Base-by-base conservation (phyloP, 2,329 filamentous ascomycete species). In the Ophiostoma novo-ulmi region DNA sequence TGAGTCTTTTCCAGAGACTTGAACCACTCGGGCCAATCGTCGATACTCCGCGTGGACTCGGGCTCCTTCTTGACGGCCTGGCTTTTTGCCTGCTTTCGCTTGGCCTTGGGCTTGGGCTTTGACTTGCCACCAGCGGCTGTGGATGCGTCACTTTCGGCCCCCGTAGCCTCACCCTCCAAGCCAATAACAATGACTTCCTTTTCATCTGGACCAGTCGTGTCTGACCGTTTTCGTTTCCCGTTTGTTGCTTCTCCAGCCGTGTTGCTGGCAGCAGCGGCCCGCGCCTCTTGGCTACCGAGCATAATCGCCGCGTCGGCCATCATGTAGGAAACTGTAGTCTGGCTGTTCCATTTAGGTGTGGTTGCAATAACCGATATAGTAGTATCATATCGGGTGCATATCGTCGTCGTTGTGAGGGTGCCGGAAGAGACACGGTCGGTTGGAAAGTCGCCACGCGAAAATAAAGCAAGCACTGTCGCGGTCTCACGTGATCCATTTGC, bases 1-100 rank as follows among this genome's bases (percentile, higher is more conserved):
- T 98, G 91, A 0, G 89, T 91, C 78, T 89, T 89, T 36, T 90
- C 88, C 10, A 98, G 84, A 61, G 84, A 82, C 71, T 87, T 89
- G 78, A 98, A 92, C 65, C 85, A 83, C 1, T 87, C 84, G 0
- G 94, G 93, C 93, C 94, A 97, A 67, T 82, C 80, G 64, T 70
- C 38, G n/a, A 55, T 10, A n/a, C 31, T 52, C 8, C 69, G 58
- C 10, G 52, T 26, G 14, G 61, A 31, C 4, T 44, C 22, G 1
- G 20, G 63, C 13, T 55, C 31, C 39, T 35, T 58, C 52, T 58
- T 58, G 38, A 7, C 44, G 20, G 11, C 14, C 22, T 36, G 10
- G 13, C 17, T 3, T 6, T 6, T 61, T 61, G 22, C 17, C 26
- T 14, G 58, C 11, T 48, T 48, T 7, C 13, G 20, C 31, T 64